These are phyloP conservation scores for Stereocaulon alpinum DNA, from an alignment of 495 filamentous ascomycete species.

Conservation along the genomic window DNA sequence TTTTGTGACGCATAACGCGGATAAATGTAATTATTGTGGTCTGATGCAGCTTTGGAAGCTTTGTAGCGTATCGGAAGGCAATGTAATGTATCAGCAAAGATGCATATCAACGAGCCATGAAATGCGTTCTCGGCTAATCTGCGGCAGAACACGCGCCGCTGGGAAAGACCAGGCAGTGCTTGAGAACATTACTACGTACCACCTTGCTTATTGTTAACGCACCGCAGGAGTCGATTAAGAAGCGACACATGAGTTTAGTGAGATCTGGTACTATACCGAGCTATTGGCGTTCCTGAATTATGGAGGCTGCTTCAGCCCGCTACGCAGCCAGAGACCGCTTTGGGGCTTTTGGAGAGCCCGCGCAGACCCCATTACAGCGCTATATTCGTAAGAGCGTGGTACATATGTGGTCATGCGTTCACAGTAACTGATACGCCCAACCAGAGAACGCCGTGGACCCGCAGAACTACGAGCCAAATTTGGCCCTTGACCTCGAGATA, in stretches of 20 bases:
- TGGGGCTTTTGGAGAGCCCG: slow-evolving; percentile 66
- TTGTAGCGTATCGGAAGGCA: background rate
- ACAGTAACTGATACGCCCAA: slow-evolving; percentile 7
- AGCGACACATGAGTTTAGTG: background rate
- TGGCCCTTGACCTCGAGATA: slow-evolving; percentile 94
- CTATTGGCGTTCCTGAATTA: background rate
- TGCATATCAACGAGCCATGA: background rate
- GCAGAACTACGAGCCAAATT: slow-evolving; percentile 93
- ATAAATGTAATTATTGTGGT: background rate
- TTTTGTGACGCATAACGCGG: slow-evolving; percentile 75
- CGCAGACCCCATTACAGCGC: slow-evolving; percentile 77
- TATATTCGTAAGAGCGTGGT: slow-evolving; percentile 57
- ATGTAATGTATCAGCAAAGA: too few relatives aligned
- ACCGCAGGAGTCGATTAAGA: background rate
- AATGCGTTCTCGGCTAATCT: slow-evolving; percentile 1
- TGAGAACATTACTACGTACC: background rate
- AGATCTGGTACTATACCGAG: background rate
- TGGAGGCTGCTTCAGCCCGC: slow-evolving; percentile 94
- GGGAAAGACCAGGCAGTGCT: background rate
- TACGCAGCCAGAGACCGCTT: slow-evolving; percentile 95
- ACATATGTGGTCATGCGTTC: background rate
- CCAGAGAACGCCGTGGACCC: slow-evolving; percentile 85
- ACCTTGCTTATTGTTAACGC: background rate
- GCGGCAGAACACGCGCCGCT: background rate
- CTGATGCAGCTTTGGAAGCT: background rate